Evolutionary conservation across 2,329 filamentous ascomycete species (phyloP).

Genomic region (Diplocarpon mali): DNA sequence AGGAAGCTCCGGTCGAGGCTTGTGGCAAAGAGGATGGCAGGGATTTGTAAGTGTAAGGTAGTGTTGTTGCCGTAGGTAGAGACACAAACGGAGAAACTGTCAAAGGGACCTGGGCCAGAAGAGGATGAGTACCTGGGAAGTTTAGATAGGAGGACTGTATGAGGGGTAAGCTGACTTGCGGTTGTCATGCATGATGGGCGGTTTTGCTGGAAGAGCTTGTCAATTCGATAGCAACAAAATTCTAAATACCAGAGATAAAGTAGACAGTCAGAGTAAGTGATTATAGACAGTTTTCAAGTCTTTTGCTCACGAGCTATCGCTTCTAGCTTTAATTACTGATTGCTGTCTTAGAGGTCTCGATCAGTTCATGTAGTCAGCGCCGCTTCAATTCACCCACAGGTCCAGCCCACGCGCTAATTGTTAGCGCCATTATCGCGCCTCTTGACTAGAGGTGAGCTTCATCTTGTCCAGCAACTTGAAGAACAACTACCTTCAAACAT

Average conservation of each 20-base stretch:
- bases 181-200: conserved; percentile 23
- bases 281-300: no score
- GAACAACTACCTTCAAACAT: no score
- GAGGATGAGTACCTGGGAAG: conserved; percentile 59
- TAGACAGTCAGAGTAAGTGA: neutral
- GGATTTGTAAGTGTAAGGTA: conserved; percentile 90
- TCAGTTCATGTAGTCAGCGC: no score
- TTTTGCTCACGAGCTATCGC: no score
- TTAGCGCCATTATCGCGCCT: no score
- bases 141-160: neutral
- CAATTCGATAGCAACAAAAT: neutral
- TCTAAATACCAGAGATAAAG: no score
- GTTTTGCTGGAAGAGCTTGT: neutral
- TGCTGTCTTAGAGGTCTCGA: no score
- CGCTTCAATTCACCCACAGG: neutral
- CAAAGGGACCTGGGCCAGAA: conserved; percentile 84
- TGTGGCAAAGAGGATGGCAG: conserved; percentile 79
- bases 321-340: no score
- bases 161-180: conserved; percentile 11
- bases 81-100: conserved; percentile 91
- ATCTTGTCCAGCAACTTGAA: neutral
- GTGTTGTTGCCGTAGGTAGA: conserved; percentile 77
- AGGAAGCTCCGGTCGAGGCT: conserved; percentile 46
- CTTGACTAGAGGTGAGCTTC: no score
- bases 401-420: neutral